Percentiles rank a stretch among this genome's conserved stretches.
phyloP scores from a whole-genome alignment of 306 rosid genomes.

The Macrotyloma uniflorum region DNA sequence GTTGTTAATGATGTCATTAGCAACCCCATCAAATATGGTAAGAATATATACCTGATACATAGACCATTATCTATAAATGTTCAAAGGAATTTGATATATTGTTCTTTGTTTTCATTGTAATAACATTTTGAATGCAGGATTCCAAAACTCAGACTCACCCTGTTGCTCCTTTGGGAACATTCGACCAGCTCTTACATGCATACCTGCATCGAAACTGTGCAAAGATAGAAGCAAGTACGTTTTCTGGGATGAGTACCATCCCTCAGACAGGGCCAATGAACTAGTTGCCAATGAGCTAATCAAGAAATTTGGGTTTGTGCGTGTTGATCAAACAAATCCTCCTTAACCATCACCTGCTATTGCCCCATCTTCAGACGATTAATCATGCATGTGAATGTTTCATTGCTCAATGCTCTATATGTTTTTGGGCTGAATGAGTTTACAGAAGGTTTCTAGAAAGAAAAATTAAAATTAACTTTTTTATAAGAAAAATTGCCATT shows the following conservation, averaged over 20 bases:
- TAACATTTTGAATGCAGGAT: slow-evolving; percentile 52
- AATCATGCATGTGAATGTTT: not conserved
- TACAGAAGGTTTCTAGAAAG: too few species aligned
- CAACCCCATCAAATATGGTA: slow-evolving; percentile 72
- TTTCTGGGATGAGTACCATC: slow-evolving; percentile 99
- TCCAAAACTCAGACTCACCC: slow-evolving; percentile 73
- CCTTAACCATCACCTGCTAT: slow-evolving; percentile 37
- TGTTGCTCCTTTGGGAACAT: slow-evolving; percentile 90
- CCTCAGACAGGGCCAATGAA: slow-evolving; percentile 78
- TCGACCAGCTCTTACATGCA: slow-evolving; percentile 83
- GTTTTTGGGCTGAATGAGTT: too few species aligned
- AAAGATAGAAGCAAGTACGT: slow-evolving; percentile 89
- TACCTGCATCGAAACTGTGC: slow-evolving; percentile 80
- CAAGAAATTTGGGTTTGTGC: slow-evolving; percentile 63
- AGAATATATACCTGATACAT: not conserved
- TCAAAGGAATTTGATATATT: not conserved
- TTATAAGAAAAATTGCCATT: too few species aligned
- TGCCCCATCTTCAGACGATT: slow-evolving; percentile 59
- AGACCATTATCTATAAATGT: not conserved
- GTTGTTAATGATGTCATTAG: slow-evolving; percentile 69
- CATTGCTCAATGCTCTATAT: not conserved
- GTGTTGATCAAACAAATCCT: slow-evolving; percentile 34
- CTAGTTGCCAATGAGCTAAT: slow-evolving; percentile 78
- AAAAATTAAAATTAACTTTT: too few species aligned
- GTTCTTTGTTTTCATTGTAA: not conserved